A percentile compares a stretch with the other conserved stretches of the same genome.
These are phyloP conservation scores for Candida boidinii DNA, from an alignment of 805 yeast species.

Conservation along the genomic window DNA sequence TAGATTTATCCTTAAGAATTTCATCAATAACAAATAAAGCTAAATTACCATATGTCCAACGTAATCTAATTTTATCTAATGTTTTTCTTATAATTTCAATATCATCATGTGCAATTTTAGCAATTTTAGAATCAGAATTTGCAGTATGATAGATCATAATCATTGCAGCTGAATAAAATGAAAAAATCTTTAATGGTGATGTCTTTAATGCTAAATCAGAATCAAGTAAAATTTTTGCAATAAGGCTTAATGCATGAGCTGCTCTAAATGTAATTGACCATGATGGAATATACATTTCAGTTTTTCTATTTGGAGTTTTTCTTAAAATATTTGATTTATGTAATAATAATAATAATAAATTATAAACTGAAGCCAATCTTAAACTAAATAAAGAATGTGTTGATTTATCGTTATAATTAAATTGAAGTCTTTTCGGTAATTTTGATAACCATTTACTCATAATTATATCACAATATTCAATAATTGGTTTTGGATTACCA, in stretches of 20 bases:
- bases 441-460: slow-evolving; percentile 68
- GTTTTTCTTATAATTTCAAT: slow-evolving; percentile 20
- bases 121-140: slow-evolving; percentile 17
- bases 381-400: slow-evolving; percentile 42
- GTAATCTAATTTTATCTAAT: slow-evolving; percentile 33
- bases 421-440: slow-evolving; percentile 52
- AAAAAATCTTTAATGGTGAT: slow-evolving; percentile 25
- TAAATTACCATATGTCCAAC: slow-evolving; percentile 43
- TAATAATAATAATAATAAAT: slow-evolving; percentile 55
- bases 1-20: slow-evolving; percentile 23
- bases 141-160: slow-evolving; percentile 64
- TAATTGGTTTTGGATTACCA: slow-evolving; percentile 36
- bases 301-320: slow-evolving; percentile 25
- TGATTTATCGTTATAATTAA: slow-evolving; percentile 37
- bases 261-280: slow-evolving; percentile 81
- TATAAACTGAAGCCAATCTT: slow-evolving; percentile 56
- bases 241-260: slow-evolving; percentile 63
- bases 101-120: slow-evolving; percentile 15
- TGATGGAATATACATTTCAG: slow-evolving; percentile 43
- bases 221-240: slow-evolving; percentile 46
- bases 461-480: slow-evolving; percentile 58
- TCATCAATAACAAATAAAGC: slow-evolving; percentile 43
- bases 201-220: slow-evolving; percentile 29
- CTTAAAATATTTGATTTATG: slow-evolving; percentile 59
- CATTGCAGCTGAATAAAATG: slow-evolving; percentile 55